Evolutionary conservation across 371 early-diverging fungal species (phyloP).

Genomic region (Blastocladiella emersonii): DNA sequence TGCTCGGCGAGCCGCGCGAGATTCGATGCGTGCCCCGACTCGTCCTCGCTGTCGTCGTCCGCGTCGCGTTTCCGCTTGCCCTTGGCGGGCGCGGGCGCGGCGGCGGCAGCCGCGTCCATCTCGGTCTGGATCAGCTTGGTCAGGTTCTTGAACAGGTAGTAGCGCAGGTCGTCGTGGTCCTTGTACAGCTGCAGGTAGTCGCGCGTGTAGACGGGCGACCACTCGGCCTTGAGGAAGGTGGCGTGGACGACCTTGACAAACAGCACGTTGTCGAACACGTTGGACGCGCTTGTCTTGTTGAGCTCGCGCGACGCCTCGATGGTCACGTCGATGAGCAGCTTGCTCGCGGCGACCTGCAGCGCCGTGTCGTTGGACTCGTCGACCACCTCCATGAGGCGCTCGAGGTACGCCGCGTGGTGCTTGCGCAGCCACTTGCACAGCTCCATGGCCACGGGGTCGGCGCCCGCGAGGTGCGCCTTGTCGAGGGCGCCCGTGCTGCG

Average conservation of each 20-base stretch:
- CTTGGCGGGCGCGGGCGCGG: neutral
- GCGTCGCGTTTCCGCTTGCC: neutral
- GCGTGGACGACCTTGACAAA: slow-evolving; percentile 33
- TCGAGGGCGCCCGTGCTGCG: slow-evolving; percentile 49
- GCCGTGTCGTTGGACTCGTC: slow-evolving; percentile 32
- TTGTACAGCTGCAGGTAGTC: slow-evolving; percentile 25
- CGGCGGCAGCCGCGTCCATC: neutral
- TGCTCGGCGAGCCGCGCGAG: slow-evolving; percentile 27
- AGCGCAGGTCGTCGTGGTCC: slow-evolving; percentile 67
- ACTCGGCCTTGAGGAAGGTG: slow-evolving; percentile 34
- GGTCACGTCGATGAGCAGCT: slow-evolving; percentile 31
- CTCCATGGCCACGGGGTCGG: slow-evolving; percentile 17
- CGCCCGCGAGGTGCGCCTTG: slow-evolving; percentile 18
- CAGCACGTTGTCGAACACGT: slow-evolving; percentile 19
- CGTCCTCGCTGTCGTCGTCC: neutral
- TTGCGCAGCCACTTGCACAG: slow-evolving; percentile 46
- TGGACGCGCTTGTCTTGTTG: neutral
- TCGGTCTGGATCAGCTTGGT: slow-evolving; percentile 22
- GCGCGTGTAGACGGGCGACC: slow-evolving; percentile 37
- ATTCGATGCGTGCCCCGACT: neutral
- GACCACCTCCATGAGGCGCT: slow-evolving; percentile 39
- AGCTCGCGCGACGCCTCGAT: neutral
- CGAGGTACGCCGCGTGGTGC: slow-evolving; percentile 45
- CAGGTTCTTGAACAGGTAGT: slow-evolving; percentile 57
- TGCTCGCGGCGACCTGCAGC: slow-evolving; percentile 18